Evolutionary conservation across 805 yeast genomes (phyloP).

Genomic region (Saccharomycopsis selenospora): DNA sequence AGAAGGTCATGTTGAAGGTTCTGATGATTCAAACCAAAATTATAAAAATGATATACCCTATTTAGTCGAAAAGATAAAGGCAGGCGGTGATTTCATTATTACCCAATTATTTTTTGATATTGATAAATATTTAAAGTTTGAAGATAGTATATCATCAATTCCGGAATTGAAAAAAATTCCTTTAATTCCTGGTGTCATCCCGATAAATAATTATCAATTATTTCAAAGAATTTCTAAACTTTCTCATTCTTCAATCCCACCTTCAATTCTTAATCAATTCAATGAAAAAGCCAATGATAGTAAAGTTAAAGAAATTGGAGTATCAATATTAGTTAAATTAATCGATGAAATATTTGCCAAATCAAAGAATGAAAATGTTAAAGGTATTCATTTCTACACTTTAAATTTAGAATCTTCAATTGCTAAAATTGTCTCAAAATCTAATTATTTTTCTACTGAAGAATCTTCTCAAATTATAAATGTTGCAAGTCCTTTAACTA

Average conservation of each 20-base stretch:
- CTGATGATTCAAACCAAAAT: slow-evolving; percentile 53
- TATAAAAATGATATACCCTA: slow-evolving; percentile 60
- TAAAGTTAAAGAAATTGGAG: slow-evolving; percentile 74
- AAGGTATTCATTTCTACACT: slow-evolving; percentile 88
- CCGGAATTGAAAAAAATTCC: slow-evolving; percentile 36
- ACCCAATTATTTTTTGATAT: slow-evolving; percentile 90
- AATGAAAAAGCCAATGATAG: slow-evolving; percentile 63
- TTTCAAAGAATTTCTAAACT: slow-evolving; percentile 85
- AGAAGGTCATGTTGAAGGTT: slow-evolving; percentile 91
- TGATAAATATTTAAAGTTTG: slow-evolving; percentile 65
- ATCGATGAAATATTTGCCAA: slow-evolving; percentile 47
- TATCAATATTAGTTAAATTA: slow-evolving; percentile 60
- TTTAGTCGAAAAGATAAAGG: slow-evolving; percentile 75
- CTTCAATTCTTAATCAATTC: slow-evolving; percentile 42
- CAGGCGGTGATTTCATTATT: slow-evolving; percentile 92
- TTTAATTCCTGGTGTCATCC: slow-evolving; percentile 85
- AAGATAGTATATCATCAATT: slow-evolving; percentile 33
- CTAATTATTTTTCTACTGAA: slow-evolving; percentile 42
- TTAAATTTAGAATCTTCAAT: slow-evolving; percentile 87
- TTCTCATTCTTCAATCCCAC: slow-evolving; percentile 80
- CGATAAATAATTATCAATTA: slow-evolving; percentile 74
- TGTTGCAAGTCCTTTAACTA: slow-evolving; percentile 72
- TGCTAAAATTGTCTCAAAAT: slow-evolving; percentile 69
- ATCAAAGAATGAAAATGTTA: slow-evolving; percentile 36
- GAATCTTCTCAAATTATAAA: neutral